Conservation (phyloP, 257 asterid genomes). For the Solanum chaucha region DNA sequence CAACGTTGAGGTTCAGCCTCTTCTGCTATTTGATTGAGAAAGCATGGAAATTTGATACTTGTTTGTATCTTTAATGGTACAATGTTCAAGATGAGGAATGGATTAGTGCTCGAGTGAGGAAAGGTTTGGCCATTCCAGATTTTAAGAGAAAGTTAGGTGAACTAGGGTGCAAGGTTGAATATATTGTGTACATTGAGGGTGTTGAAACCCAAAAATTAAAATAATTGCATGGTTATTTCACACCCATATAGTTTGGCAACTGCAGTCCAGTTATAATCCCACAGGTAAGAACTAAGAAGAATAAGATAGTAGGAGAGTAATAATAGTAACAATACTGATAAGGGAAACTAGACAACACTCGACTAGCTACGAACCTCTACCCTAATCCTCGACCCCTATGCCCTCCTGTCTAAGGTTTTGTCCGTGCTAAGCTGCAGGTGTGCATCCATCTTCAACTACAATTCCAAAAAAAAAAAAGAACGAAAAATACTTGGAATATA, state of each 20-base stretch:
- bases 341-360: neutral
- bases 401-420: neutral
- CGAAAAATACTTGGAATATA: neutral
- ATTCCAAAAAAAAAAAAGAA: neutral
- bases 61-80: neutral
- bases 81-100: neutral
- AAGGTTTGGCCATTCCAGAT: neutral
- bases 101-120: neutral
- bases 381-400: neutral
- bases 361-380: neutral
- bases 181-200: neutral
- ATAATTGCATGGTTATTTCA: neutral
- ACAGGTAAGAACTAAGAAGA: neutral
- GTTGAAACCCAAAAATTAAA: neutral
- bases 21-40: neutral
- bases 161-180: neutral
- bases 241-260: neutral
- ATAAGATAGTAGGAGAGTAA: neutral
- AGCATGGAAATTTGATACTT: neutral
- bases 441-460: neutral
- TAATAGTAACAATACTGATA: neutral
- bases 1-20: neutral
- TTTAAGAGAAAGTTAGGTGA: neutral
- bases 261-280: neutral
- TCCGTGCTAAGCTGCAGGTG: neutral